Conservation (phyloP, 2,329 filamentous ascomycete genomes). For the Didymellaceae sp. region DNA sequence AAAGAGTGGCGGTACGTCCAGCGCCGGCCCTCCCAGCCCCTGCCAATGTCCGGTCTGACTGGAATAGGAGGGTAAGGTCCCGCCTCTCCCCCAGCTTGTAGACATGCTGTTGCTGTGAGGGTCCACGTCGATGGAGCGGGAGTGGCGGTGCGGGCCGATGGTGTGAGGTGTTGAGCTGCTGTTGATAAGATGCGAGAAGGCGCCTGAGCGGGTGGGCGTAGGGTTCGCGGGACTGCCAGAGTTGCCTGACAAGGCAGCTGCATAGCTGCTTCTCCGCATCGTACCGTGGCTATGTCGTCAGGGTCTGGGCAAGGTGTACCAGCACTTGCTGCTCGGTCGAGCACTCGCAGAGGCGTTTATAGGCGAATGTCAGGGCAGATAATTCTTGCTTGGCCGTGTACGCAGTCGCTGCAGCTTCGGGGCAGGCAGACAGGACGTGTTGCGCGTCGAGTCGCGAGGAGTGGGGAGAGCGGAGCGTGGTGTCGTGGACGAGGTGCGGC, state of each 20-base stretch:
- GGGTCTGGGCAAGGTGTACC: background rate
- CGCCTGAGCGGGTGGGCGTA: constrained; percentile 47
- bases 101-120: constrained; percentile 55
- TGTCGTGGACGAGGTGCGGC: constrained; percentile 10
- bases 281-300: constrained; percentile 17
- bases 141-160: constrained; percentile 40
- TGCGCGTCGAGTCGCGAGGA: constrained; percentile 20
- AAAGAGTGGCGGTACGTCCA: constrained; percentile 66
- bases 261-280: constrained; percentile 52
- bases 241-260: constrained; percentile 65
- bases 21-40: constrained; percentile 29
- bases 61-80: constrained; percentile 54
- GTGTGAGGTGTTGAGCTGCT: constrained; percentile 43
- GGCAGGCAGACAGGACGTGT: constrained; percentile 8
- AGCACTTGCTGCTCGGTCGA: background rate
- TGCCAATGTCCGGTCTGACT: constrained; percentile 54
- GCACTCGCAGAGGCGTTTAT: constrained; percentile 2
- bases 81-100: constrained; percentile 52
- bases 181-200: constrained; percentile 64
- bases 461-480: constrained; percentile 19
- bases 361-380: background rate
- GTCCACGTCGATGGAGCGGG: constrained; percentile 56
- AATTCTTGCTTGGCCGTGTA: background rate
- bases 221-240: constrained; percentile 41
- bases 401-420: background rate